A percentile compares a stretch with the other conserved stretches of the same genome.
Conservation (phyloP, 257 asterid genomes). For the Solanum virginianum region DNA sequence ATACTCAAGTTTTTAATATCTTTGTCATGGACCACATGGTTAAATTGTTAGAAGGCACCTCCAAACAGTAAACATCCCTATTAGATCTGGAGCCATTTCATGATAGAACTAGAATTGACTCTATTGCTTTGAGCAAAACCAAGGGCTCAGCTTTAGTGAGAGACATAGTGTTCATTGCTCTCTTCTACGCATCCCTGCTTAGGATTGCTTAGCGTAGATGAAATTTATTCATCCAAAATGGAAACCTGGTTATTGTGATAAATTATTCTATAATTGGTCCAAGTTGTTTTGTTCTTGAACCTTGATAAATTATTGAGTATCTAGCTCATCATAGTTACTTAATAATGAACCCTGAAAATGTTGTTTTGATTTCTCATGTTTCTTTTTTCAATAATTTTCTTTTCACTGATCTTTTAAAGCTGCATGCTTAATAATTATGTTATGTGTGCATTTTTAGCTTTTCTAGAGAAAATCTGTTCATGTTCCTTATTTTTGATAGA, state of each 20-base stretch:
- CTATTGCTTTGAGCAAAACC: neutral
- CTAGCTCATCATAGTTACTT: neutral
- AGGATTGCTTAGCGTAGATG: neutral
- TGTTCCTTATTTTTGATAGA: neutral
- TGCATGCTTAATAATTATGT: neutral
- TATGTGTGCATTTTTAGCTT: neutral
- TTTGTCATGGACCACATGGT: neutral
- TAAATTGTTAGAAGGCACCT: neutral
- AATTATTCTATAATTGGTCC: neutral
- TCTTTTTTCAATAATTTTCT: neutral
- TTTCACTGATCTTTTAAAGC: neutral
- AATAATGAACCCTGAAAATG: neutral
- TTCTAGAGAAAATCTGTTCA: neutral
- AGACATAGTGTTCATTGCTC: neutral
- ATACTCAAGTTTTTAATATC: neutral
- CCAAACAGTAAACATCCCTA: neutral
- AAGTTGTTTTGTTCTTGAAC: neutral
- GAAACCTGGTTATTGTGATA: neutral
- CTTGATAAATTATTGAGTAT: neutral
- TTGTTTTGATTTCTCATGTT: neutral
- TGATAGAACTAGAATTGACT: neutral
- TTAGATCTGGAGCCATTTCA: neutral
- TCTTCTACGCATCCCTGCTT: neutral
- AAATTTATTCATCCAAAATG: neutral
- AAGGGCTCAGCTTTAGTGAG: neutral